phyloP scores from a whole-genome alignment of 805 yeast genomes.

The Nakazawaea wickerhamii region DNA sequence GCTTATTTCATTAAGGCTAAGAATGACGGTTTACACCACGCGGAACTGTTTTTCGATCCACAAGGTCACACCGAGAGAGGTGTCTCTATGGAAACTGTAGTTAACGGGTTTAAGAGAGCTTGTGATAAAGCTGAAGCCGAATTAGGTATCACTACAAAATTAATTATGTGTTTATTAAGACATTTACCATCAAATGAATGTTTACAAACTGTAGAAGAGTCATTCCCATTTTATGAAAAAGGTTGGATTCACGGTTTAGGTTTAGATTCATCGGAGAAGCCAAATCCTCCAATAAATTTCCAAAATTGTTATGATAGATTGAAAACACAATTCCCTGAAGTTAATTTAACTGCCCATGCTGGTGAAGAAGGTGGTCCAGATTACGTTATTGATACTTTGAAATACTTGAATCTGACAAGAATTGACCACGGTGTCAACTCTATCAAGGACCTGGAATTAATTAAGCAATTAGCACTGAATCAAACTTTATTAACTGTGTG shows the following conservation, averaged over 20 bases:
- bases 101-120: conserved; percentile 64
- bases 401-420: conserved; percentile 55
- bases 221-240: conserved; percentile 44
- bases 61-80: conserved; percentile 77
- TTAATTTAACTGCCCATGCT: conserved; percentile 77
- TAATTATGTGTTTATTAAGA: conserved; percentile 79
- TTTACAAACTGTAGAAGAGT: conserved; percentile 47
- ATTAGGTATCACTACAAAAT: conserved; percentile 59
- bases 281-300: conserved; percentile 70
- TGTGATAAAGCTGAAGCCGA: conserved; percentile 54
- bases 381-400: conserved; percentile 55
- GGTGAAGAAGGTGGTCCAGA: conserved; percentile 85
- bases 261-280: conserved; percentile 74
- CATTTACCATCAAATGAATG: conserved; percentile 64
- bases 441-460: conserved; percentile 44
- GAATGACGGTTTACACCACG: conserved; percentile 56
- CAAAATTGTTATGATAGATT: conserved; percentile 54
- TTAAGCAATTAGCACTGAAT: conserved; percentile 50
- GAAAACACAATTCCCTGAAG: conserved; percentile 41
- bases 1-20: conserved; percentile 58
- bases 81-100: conserved; percentile 51
- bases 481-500: conserved; percentile 64
- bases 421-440: conserved; percentile 81
- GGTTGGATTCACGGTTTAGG: conserved; percentile 73
- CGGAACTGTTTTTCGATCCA: conserved; percentile 80